Percentiles rank a stretch among this genome's conserved stretches.
These are phyloP conservation scores for Pseudogymnoascus sp. DNA, from an alignment of 2,329 filamentous ascomycete genomes.

Conservation along the genomic window DNA sequence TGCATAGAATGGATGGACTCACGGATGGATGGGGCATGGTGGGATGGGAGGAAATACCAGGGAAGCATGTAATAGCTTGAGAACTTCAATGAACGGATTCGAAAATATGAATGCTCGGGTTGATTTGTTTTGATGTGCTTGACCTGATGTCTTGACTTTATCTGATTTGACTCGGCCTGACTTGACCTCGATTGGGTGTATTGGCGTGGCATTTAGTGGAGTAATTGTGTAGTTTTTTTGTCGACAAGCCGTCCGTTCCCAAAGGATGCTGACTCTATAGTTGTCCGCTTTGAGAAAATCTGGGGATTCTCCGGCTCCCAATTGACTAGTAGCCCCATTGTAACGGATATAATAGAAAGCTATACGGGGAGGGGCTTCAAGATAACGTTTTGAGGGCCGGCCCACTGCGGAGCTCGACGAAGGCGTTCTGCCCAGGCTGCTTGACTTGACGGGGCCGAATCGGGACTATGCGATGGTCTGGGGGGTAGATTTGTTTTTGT, in stretches of 20 bases:
- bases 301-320: neutral
- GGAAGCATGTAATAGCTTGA: neutral
- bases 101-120: no score
- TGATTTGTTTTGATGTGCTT: neutral
- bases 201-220: no score
- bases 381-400: neutral
- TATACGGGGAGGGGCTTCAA: neutral
- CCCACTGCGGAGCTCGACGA: neutral
- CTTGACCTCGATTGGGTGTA: no score
- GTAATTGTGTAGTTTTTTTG: neutral
- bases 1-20: neutral
- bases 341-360: no score
- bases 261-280: neutral
- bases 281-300: neutral
- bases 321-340: neutral
- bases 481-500: neutral
- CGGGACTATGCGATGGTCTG: neutral
- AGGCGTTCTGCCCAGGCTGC: neutral
- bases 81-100: neutral
- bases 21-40: neutral
- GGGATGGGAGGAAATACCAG: neutral
- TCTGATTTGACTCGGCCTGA: neutral
- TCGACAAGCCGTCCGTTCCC: neutral
- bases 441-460: neutral
- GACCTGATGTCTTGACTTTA: neutral